Evolutionary conservation across 169 alveolate genomes (phyloP), one percentile per base, ranked within the genome.

Genomic region (Babesia sp.): DNA sequence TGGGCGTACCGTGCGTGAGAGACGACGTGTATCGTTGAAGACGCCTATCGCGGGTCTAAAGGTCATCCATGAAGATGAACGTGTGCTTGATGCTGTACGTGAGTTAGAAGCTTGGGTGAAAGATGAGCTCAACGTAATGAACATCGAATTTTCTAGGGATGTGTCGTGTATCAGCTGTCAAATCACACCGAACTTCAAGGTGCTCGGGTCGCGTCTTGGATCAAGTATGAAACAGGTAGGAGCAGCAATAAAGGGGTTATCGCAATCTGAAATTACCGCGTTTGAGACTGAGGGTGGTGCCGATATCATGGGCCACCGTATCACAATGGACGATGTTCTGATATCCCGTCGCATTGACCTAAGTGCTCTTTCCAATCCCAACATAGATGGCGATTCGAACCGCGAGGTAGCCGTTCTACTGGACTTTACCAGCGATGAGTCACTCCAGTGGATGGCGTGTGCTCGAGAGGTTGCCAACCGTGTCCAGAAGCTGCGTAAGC

Each of bases 1-100:
- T 68, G 97, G 98, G 12, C 87, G 99, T 83, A 90, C 90, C 45
- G 85, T 96, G 46, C 91, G 99, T 79, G 99, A 97, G 68, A 83
- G 90, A 20, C 84, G 91, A 42, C 95, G 94, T 63, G 85, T 93
- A 16, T 86, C 97, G 16, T 87, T 95, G 45, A 97, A 97, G 73
- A 91, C 86, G 59, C 99, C 99, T 1, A 70, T 96, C 18, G 87
- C 74, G 31, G 91, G 82, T 37, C 77, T 93, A 16, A 87, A 77
- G 28, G 71, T 97, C n/a, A 36, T 71, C 22, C 83, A 81, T 58
- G 68, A 71, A 39, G 85, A 81, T 33, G 60, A 42, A n/a, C 50
- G 48, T 18, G 61, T 71, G 22, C 55, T 81, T 34, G 46, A 14
- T 1, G 61, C 89, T 18, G 46, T 81, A 33, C 71, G 51, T 24